Percentiles rank a stretch among this genome's conserved stretches.
These are phyloP conservation scores for Flueggea neowawraea DNA, from an alignment of 441 rosid genomes.

Conservation along the genomic window DNA sequence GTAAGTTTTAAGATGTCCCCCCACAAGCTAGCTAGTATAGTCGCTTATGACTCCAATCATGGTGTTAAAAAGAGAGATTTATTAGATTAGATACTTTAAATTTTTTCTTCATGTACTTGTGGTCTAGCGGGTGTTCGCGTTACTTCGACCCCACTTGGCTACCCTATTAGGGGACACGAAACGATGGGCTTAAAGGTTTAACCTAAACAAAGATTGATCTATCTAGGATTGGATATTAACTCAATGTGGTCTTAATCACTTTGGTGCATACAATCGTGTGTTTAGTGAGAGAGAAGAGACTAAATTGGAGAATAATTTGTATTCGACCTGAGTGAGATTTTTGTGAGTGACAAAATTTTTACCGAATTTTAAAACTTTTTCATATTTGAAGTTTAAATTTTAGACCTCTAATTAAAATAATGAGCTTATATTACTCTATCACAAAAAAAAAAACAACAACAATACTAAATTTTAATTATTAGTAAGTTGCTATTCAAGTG, in stretches of 20 bases:
- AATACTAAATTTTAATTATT: too few species aligned
- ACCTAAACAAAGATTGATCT: constrained; percentile 35
- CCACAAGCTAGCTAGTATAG: neutral
- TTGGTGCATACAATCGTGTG: constrained; percentile 13
- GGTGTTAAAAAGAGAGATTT: constrained; percentile 27
- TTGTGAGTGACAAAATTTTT: too few species aligned
- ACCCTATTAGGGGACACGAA: constrained; percentile 52
- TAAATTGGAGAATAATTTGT: too few species aligned
- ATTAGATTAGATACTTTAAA: too few species aligned
- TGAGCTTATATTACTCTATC: too few species aligned
- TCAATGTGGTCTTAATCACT: constrained; percentile 27
- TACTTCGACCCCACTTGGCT: constrained; percentile 39
- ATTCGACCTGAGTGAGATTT: too few species aligned
- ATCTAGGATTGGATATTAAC: constrained; percentile 45
- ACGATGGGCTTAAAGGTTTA: constrained; percentile 79
- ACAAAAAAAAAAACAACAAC: too few species aligned
- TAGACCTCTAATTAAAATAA: too few species aligned
- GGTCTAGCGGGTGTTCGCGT: constrained; percentile 51
- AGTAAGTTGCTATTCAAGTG: too few species aligned
- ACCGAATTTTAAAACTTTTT: too few species aligned
- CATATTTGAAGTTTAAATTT: too few species aligned
- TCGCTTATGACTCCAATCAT: constrained; percentile 44
- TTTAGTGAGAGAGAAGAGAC: neutral
- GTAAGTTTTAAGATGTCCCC: constrained; percentile 5
- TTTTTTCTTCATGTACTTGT: constrained; percentile 30